Percentiles rank a stretch among this genome's conserved stretches.
These are phyloP conservation scores for Boletus rubescentipes DNA, from an alignment of 768 basidiomycete genomes.

Conservation along the genomic window DNA sequence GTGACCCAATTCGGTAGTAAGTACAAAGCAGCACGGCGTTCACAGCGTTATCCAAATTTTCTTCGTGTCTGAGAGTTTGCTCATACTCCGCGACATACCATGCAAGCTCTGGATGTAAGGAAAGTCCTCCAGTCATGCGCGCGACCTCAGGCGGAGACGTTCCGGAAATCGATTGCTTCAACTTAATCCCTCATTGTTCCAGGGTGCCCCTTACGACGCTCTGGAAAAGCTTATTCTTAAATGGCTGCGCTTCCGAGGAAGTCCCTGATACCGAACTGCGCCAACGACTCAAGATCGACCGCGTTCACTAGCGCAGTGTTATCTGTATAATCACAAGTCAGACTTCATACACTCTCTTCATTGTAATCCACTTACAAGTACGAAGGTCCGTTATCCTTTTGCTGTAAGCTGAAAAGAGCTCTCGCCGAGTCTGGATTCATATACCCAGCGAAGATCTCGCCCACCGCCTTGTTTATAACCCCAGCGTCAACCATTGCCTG, in stretches of 20 bases:
- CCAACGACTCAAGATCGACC: not conserved
- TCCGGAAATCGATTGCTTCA: not conserved
- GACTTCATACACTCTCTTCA: not conserved
- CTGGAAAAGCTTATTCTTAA: not conserved
- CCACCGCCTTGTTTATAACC: not conserved
- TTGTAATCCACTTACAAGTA: not conserved
- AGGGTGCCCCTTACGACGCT: not conserved
- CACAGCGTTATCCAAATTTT: too few relatives aligned
- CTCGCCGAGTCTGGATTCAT: too few relatives aligned
- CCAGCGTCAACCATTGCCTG: not conserved
- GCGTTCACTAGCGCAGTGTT: not conserved
- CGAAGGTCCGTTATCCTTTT: not conserved
- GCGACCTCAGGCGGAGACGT: not conserved
- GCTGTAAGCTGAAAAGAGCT: not conserved
- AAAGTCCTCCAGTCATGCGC: not conserved
- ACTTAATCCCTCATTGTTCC: not conserved
- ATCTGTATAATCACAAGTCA: not conserved
- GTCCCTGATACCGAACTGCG: not conserved
- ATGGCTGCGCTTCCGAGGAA: not conserved
- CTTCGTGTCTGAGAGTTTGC: too few relatives aligned
- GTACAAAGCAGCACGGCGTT: too few relatives aligned
- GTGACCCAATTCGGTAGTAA: too few relatives aligned
- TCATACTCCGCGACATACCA: too few relatives aligned
- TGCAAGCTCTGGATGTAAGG: not conserved
- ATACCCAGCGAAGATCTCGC: not conserved